Percentiles rank a stretch among this genome's conserved stretches.
These are phyloP conservation scores for Corchorus olitorius DNA, from an alignment of 345 rosid species.

Conservation along the genomic window DNA sequence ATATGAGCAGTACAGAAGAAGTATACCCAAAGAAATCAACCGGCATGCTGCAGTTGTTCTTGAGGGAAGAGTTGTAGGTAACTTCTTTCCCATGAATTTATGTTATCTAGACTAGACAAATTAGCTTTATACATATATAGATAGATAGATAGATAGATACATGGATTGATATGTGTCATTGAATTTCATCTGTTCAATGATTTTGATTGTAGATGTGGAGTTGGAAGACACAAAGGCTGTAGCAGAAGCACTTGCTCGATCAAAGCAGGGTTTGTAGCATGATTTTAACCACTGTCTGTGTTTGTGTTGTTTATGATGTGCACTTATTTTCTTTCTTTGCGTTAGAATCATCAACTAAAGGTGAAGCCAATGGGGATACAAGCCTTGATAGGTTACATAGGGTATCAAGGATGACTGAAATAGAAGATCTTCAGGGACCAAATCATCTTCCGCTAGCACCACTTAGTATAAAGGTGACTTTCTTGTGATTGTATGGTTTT, in stretches of 20 bases:
- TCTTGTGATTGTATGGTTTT: conserved; percentile 13
- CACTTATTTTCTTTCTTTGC: neutral
- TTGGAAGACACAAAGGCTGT: conserved; percentile 71
- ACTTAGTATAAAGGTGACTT: conserved; percentile 73
- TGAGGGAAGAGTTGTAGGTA: conserved; percentile 82
- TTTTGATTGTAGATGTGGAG: conserved; percentile 60
- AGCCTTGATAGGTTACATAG: conserved; percentile 51
- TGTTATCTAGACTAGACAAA: neutral
- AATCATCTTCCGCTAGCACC: conserved; percentile 62
- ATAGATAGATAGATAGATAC: no score
- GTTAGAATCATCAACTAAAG: conserved; percentile 34
- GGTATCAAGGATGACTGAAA: conserved; percentile 57
- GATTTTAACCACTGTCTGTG: conserved; percentile 4
- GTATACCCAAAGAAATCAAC: conserved; percentile 78
- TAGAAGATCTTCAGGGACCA: conserved; percentile 85
- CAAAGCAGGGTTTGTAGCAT: conserved; percentile 64
- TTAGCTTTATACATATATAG: neutral
- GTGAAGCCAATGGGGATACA: conserved; percentile 46
- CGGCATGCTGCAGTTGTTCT: conserved; percentile 94
- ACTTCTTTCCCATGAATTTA: conserved; percentile 24
- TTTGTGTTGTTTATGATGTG: conserved; percentile 6
- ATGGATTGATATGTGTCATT: neutral
- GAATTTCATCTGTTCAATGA: conserved; percentile 13
- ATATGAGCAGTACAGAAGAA: conserved; percentile 56
- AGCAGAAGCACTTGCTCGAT: conserved; percentile 84